Evolutionary conservation across 2,329 filamentous ascomycete species (phyloP), one percentile per base, ranked within the genome.

Genomic region (Phaeoacremonium minimum): DNA sequence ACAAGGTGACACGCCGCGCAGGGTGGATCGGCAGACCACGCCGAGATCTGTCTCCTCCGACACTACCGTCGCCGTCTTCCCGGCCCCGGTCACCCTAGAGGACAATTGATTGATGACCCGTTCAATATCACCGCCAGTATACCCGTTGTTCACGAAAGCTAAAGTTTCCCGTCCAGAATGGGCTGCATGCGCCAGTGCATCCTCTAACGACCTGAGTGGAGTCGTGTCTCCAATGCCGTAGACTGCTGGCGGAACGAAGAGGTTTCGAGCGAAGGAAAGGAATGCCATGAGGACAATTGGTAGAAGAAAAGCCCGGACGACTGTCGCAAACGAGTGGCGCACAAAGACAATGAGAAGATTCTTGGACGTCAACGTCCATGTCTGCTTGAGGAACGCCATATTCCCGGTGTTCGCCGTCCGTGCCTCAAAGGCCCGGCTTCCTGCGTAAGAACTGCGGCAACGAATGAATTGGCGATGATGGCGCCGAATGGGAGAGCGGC

Each of bases 101-200:
- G 75, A 71, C 14, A 95, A 57, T 3, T 63, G 56, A 43, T 75
- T 67, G 42, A 95, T 87, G 14, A 93, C 80, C 11, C 64, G 64
- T 38, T 85, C 78, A 35, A 95, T 89, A 36, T 82, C 72, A 13
- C 86, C 87, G 8, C 78, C 83, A 0, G 66, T 67, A 35, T 76
- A 63, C 8, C 84, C 85, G 59, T 79, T 88, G 55, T 94, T 84
- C 40, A 95, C 80, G 38, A 96, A 87, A 11, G 82, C 81, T 12
- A 95, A 67, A 34, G 77, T 87, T 47, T 85, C 62, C 44, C 85
- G 73, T 14, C 80, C 78, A 17, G 59, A 58, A 9, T 67, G 67
- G 13, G 63, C 61, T 3, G 81, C 77, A n/a, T 9, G 9, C n/a
- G 22, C 9, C 19, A 95, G 69, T 2, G 81, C 87, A 43, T 85